These are phyloP conservation scores for Aspergillus ellipticus DNA, from an alignment of 495 filamentous ascomycete species.

Conservation along the genomic window DNA sequence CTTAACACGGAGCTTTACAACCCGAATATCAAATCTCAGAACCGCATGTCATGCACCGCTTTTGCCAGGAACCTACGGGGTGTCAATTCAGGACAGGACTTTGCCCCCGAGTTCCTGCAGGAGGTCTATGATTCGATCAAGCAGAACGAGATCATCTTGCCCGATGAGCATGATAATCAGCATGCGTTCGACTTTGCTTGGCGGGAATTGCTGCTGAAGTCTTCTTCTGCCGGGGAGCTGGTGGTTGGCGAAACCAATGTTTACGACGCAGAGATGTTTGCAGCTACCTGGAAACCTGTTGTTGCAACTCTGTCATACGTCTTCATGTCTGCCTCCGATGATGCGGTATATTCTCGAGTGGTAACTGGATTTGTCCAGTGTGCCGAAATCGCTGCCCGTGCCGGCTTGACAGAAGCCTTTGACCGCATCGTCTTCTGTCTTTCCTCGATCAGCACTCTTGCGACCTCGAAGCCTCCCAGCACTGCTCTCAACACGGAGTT, in stretches of 20 bases:
- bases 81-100: constrained; percentile 82
- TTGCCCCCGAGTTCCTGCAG: constrained; percentile 79
- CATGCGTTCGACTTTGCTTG: constrained; percentile 96
- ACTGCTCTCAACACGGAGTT: constrained; percentile 94
- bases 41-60: constrained; percentile 75
- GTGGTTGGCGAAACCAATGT: constrained; percentile 86
- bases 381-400: constrained; percentile 85
- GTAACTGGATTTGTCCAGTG: constrained; percentile 95
- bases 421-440: constrained; percentile 89
- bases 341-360: constrained; percentile 91
- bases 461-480: constrained; percentile 68
- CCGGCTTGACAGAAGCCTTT: constrained; percentile 77
- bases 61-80: constrained; percentile 87
- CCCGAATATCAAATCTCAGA: constrained; percentile 75
- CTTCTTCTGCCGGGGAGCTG: constrained; percentile 68
- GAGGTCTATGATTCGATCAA: constrained; percentile 89
- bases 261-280: constrained; percentile 97
- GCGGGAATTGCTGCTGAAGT: constrained; percentile 89
- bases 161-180: constrained; percentile 94
- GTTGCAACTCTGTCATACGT: constrained; percentile 95
- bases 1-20: constrained; percentile 94
- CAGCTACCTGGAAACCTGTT: constrained; percentile 91
- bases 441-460: constrained; percentile 83
- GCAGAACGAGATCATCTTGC: constrained; percentile 89
- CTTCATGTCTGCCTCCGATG: constrained; percentile 97